Percentiles rank a stretch among this genome's conserved stretches.
Evolutionary conservation across 805 yeast genomes (phyloP).

Genomic region (Ogataea trehaloabstinens): DNA sequence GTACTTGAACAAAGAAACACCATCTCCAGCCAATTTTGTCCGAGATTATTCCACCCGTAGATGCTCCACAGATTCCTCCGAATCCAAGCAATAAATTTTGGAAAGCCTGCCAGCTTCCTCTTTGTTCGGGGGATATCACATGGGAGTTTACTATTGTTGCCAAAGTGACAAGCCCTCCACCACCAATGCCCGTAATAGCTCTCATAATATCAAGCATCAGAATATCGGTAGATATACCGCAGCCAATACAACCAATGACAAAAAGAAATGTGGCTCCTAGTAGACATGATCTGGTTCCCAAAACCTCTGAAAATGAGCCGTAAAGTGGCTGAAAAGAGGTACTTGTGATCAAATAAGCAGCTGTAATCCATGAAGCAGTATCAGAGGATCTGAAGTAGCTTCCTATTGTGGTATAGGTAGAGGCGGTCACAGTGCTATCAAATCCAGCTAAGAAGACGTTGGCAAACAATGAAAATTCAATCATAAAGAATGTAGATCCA

Average conservation of each 20-base stretch:
- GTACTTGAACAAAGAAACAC: conserved; percentile 48
- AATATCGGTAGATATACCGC: conserved; percentile 38
- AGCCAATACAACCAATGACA: conserved; percentile 36
- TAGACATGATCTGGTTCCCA: conserved; percentile 40
- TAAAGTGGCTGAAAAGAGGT: conserved; percentile 47
- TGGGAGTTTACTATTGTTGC: conserved; percentile 72
- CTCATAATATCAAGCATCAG: conserved; percentile 48
- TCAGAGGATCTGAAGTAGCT: conserved; percentile 43
- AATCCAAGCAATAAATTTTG: conserved; percentile 69
- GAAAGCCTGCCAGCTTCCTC: conserved; percentile 78
- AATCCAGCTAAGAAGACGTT: conserved; percentile 40
- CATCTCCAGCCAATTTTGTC: conserved; percentile 58
- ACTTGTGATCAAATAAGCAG: conserved; percentile 34
- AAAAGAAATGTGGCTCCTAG: conserved; percentile 29
- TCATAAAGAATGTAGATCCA: conserved; percentile 8
- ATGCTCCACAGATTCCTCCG: conserved; percentile 72
- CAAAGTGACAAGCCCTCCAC: conserved; percentile 73
- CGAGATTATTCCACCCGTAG: conserved; percentile 53
- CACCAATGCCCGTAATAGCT: conserved; percentile 79
- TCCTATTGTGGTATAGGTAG: conserved; percentile 44
- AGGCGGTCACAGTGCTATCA: conserved; percentile 48
- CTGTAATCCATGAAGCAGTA: conserved; percentile 35
- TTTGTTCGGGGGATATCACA: conserved; percentile 64
- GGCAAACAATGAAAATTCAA: conserved; percentile 9
- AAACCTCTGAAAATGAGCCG: conserved; percentile 48